Percentiles rank a stretch among this genome's conserved stretches.
These are phyloP conservation scores for Aspergillus tamarii DNA, from an alignment of 2,329 filamentous ascomycete species.

Conservation along the genomic window DNA sequence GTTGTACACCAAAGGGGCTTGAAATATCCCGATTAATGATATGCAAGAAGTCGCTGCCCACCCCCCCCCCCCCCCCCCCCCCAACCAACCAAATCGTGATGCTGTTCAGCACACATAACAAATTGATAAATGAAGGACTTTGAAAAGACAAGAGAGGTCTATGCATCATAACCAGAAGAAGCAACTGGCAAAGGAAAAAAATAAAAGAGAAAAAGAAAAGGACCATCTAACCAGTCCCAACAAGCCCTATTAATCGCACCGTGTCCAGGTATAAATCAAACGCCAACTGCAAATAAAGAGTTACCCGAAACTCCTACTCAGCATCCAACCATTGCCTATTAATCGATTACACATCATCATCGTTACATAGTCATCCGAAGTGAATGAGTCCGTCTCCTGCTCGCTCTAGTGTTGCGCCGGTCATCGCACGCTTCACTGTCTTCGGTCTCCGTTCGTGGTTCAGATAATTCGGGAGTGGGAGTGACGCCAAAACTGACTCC, in stretches of 20 bases:
- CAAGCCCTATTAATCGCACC: not conserved
- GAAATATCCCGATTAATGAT: not conserved
- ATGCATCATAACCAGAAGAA: slow-evolving; percentile 1
- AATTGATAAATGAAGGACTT: not conserved
- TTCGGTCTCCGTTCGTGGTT: slow-evolving; percentile 43
- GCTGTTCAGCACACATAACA: not conserved
- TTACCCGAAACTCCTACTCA: slow-evolving; percentile 11
- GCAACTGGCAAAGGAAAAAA: not conserved
- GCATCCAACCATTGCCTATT: slow-evolving; percentile 7
- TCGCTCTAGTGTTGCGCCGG: slow-evolving; percentile 40
- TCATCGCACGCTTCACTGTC: slow-evolving; percentile 39
- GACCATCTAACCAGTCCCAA: slow-evolving; percentile 3
- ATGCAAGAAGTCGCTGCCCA: not conserved
- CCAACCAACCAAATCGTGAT: not conserved
- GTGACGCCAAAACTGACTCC: slow-evolving; percentile 41
- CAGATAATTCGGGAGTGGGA: slow-evolving; percentile 42
- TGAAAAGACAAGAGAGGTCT: not conserved
- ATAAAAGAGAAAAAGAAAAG: not conserved
- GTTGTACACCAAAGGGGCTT: not conserved
- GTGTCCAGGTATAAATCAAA: slow-evolving; percentile 1
- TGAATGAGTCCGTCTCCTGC: slow-evolving; percentile 35
- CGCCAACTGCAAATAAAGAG: slow-evolving; percentile 1
- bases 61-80: no score
- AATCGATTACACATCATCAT: slow-evolving; percentile 5
- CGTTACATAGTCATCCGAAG: slow-evolving; percentile 42